Percentiles rank a stretch among this genome's conserved stretches.
Evolutionary conservation across 192 early-diverging fungal species (phyloP).

Genomic region (Phycomyces blakesleeanus): DNA sequence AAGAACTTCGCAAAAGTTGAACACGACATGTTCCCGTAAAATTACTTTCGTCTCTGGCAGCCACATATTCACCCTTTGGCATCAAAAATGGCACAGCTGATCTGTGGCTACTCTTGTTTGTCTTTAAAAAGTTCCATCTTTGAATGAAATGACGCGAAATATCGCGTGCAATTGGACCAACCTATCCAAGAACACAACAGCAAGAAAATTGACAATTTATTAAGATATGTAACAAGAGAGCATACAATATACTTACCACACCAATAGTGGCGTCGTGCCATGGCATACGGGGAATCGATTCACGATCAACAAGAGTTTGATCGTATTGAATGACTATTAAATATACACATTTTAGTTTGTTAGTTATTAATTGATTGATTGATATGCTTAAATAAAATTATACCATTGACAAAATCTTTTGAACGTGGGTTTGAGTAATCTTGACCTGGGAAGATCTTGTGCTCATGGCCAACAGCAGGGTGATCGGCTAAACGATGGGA

Average conservation of each 20-base stretch:
- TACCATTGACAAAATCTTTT: constrained; percentile 69
- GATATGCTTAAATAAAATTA: not conserved
- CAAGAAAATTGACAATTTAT: not conserved
- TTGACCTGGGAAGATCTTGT: constrained; percentile 63
- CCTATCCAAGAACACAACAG: constrained; percentile 29
- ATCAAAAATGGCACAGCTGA: constrained; percentile 61
- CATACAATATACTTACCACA: constrained; percentile 39
- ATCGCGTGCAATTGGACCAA: constrained; percentile 75
- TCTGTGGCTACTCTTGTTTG: constrained; percentile 59
- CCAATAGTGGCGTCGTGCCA: constrained; percentile 88
- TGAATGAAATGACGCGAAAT: constrained; percentile 86
- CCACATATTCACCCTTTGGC: constrained; percentile 72
- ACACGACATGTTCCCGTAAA: constrained; percentile 64
- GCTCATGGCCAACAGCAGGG: constrained; percentile 37
- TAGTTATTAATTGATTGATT: no score
- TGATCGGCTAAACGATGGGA: constrained; percentile 77
- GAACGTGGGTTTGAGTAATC: constrained; percentile 88
- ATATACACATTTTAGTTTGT: not conserved
- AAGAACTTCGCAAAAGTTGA: constrained; percentile 69
- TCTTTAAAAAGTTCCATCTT: constrained; percentile 91
- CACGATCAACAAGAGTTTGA: constrained; percentile 38
- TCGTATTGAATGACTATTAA: constrained; percentile 23
- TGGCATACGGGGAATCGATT: constrained; percentile 65
- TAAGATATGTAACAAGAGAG: not conserved
- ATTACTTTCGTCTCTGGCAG: constrained; percentile 52